Evolutionary conservation across 2,329 filamentous ascomycete genomes (phyloP), one percentile per base, ranked within the genome.

Genomic region (Neoscytalidium dimidiatum): DNA sequence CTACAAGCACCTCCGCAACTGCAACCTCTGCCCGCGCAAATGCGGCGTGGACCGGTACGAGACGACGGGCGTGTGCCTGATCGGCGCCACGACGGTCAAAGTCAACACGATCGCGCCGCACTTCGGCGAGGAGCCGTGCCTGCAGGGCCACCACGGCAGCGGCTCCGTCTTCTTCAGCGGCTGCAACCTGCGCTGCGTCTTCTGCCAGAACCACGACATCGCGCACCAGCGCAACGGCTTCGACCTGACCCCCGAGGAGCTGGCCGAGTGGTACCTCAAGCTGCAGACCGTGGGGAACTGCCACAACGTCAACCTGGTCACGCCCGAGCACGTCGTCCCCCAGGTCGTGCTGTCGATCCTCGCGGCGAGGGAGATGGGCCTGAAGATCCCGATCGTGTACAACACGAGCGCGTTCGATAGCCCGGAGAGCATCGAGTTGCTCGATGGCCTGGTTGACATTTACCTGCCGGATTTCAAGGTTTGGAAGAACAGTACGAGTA

Each of bases 391-490:
- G 1, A 89, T 96, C 69, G 84, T 96, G 35, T 95, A 96, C 82
- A 96, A 96, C 72, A 94, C 91, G 0, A 93, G 90, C 0, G 88
- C 89, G 11, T 96, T 91, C 72, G 92, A 96, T 77, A 92, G 89
- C 1, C 79, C 90, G 0, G 88, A 87, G 2, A 92, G 89, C 0
- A 80, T 96, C 1, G 78, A 87, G 66, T 81, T 95, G 8, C 84
- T 96, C 70, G 88, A 95, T 70, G 92, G 92, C 0, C 80, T 96
- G 29, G 87, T 95, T 0, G 92, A 95, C 74, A 92, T 96, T 49
- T 96, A 95, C 73, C 81, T 96, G n/a, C 90, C 92, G 0, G 92
- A 96, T 73, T 95, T 95, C 81, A 95, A 96, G 75, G 87, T 94
- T 9, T 95, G 91, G 91, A 85, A 85, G 29, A 76, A 83, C 1